Percentiles rank a stretch among this genome's conserved stretches.
phyloP scores from a whole-genome alignment of 306 rosid species.

The Prinsepia uniflora region DNA sequence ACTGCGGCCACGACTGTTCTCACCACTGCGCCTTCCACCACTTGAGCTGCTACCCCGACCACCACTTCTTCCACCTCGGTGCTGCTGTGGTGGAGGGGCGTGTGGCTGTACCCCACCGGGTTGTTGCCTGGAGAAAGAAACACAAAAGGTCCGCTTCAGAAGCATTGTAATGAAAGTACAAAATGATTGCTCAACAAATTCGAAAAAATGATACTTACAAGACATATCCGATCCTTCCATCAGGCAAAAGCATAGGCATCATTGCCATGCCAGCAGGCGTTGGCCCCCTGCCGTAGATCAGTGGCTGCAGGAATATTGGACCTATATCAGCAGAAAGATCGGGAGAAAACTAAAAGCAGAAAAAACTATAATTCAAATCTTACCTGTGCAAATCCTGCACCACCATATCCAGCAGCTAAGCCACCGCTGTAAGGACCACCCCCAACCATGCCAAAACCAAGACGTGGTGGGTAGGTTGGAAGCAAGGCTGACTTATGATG shows the following conservation, averaged over 20 bases:
- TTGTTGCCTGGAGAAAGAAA: slow-evolving; percentile 46
- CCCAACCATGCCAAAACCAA: slow-evolving; percentile 58
- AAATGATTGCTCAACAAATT: slow-evolving; percentile 5
- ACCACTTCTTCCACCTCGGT: slow-evolving; percentile 43
- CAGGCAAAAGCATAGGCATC: slow-evolving; percentile 75
- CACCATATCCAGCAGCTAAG: slow-evolving; percentile 53
- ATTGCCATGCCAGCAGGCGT: slow-evolving; percentile 56
- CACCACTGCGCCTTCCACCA: slow-evolving; percentile 44
- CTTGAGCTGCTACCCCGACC: slow-evolving; percentile 34
- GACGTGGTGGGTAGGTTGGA: slow-evolving; percentile 52
- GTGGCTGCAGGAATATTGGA: slow-evolving; percentile 52
- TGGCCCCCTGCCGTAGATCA: slow-evolving; percentile 58
- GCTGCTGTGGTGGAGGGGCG: slow-evolving; percentile 24
- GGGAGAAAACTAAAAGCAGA: neutral
- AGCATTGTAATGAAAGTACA: neutral
- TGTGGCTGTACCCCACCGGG: slow-evolving; percentile 42
- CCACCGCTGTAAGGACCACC: slow-evolving; percentile 46
- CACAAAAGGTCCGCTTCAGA: slow-evolving; percentile 13
- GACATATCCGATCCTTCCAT: slow-evolving; percentile 63
- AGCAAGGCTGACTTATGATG: slow-evolving; percentile 34
- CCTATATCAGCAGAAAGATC: slow-evolving; percentile 26
- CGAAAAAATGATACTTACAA: slow-evolving; percentile 44
- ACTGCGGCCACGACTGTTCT: slow-evolving; percentile 40
- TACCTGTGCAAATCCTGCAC: slow-evolving; percentile 61
- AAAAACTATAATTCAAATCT: slow-evolving; percentile 24